Evolutionary conservation across 345 rosid genomes (phyloP), one percentile per base, ranked within the genome.

Genomic region (Populus simonii): DNA sequence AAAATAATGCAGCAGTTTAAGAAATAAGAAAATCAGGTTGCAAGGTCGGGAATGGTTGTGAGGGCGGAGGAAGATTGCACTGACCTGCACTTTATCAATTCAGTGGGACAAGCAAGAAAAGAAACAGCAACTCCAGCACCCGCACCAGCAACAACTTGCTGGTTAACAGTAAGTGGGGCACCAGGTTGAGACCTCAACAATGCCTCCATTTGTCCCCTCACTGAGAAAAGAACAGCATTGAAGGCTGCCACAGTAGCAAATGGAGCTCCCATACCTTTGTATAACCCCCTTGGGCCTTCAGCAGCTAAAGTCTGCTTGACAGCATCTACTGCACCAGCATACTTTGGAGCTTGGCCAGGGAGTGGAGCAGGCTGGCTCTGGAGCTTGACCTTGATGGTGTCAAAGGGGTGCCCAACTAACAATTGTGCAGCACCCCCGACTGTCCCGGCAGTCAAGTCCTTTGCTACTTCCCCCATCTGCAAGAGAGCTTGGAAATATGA

Each of bases 191-290:
- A 89, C 88, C 98, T 91, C 80, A 96, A 74, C 77, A 96, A 25
- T 11, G 85, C 88, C 86, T 94, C 99, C 94, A 94, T 85, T 76
- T 96, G 97, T 49, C 99, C 99, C 82, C 99, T 91, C 16, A 84
- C 99, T 0, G 97, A 89, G 84, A 96, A 96, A 74, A 96, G 89
- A 72, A 91, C 92, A 25, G 99, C 99, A 76, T 96, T 96, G 86
- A 96, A 89, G 80, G 94, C 99, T 7, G 99, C 98, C 79, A 96
- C 98, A 57, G 99, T 94, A 68, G 97, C 99, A 31, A 96, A 90
- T 2, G 99, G 99, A 79, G 98, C 99, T 31, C 99, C 99, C 99
- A 96, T 96, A 39, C 99, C 98, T 80, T 96, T 96, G 84, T 89
- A 96, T 82, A 96, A 83, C 78, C 98, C 99, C 78, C 94, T 84